A percentile compares a stretch with the other conserved stretches of the same genome.
Conservation (phyloP, 2,329 filamentous ascomycete genomes). For the Aspergillus texensis region DNA sequence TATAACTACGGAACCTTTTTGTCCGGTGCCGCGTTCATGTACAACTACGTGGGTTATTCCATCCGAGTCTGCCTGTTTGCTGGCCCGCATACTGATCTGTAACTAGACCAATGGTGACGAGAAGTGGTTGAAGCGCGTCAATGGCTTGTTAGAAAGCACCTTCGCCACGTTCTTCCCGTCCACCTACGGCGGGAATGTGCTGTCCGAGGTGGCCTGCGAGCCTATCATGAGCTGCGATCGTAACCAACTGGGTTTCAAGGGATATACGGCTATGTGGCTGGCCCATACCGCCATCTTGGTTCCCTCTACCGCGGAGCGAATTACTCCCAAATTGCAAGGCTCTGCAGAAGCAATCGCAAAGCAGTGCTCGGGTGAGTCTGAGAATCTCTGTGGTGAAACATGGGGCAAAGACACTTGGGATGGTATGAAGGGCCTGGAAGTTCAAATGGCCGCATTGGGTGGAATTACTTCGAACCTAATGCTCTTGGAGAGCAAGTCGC, state of each 20-base stretch:
- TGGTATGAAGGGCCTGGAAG: slow-evolving; percentile 6
- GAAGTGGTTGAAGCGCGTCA: slow-evolving; percentile 59
- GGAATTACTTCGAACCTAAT: slow-evolving; percentile 12
- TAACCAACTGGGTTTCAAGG: slow-evolving; percentile 72
- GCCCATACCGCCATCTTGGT: slow-evolving; percentile 62
- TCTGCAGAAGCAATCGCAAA: slow-evolving; percentile 62
- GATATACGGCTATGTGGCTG: slow-evolving; percentile 67
- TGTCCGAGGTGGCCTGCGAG: slow-evolving; percentile 70
- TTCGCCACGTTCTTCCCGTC: slow-evolving; percentile 53
- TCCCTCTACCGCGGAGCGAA: slow-evolving; percentile 57
- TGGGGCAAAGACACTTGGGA: slow-evolving; percentile 9
- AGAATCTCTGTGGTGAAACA: slow-evolving; percentile 9
- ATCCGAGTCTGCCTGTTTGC: slow-evolving; percentile 13
- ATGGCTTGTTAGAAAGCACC: slow-evolving; percentile 56
- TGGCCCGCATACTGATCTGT: neutral
- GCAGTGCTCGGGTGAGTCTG: slow-evolving; percentile 57
- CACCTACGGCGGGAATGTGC: slow-evolving; percentile 53
- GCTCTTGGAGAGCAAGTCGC: slow-evolving; percentile 4
- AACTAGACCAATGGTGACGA: slow-evolving; percentile 35
- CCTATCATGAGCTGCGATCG: slow-evolving; percentile 60
- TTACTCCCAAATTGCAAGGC: slow-evolving; percentile 59
- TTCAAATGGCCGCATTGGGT: slow-evolving; percentile 12
- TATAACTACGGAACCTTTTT: slow-evolving; percentile 59
- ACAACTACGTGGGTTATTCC: slow-evolving; percentile 45
- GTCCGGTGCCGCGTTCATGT: slow-evolving; percentile 56